Percentiles rank a stretch among this genome's conserved stretches.
Conservation (phyloP, 257 asterid species). For the Solanum piurae region DNA sequence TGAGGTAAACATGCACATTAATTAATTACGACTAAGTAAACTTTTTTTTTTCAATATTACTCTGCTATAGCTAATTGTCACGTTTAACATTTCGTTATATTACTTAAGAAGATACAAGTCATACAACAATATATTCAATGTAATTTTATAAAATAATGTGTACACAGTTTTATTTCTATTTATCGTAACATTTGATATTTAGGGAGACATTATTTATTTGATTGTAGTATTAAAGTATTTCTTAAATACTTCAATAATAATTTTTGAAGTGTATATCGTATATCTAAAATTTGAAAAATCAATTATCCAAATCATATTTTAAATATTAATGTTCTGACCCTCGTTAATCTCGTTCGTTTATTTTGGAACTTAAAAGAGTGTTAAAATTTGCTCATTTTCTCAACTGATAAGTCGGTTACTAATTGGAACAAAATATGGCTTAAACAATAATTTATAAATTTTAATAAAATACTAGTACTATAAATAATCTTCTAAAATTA, state of each 20-base stretch:
- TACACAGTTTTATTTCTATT: fast-evolving
- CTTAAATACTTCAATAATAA: background rate
- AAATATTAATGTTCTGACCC: background rate
- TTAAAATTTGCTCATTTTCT: background rate
- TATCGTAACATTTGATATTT: background rate
- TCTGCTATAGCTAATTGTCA: background rate
- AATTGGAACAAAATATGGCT: background rate
- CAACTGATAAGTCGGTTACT: background rate
- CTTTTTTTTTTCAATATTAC: no score
- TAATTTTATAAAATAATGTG: background rate
- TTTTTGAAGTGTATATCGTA: background rate
- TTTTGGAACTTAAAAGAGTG: background rate
- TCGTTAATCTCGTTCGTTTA: background rate
- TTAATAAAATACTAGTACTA: background rate
- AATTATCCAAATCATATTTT: background rate
- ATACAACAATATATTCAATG: background rate
- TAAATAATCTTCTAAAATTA: background rate
- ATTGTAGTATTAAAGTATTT: background rate
- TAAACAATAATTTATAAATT: background rate
- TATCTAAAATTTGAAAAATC: background rate
- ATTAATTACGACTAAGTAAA: background rate
- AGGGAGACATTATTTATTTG: background rate
- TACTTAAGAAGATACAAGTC: background rate
- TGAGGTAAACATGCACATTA: background rate
- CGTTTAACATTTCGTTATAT: background rate